These are phyloP conservation scores for Penicilliopsis zonata DNA, from an alignment of 495 filamentous ascomycete genomes.

Conservation along the genomic window DNA sequence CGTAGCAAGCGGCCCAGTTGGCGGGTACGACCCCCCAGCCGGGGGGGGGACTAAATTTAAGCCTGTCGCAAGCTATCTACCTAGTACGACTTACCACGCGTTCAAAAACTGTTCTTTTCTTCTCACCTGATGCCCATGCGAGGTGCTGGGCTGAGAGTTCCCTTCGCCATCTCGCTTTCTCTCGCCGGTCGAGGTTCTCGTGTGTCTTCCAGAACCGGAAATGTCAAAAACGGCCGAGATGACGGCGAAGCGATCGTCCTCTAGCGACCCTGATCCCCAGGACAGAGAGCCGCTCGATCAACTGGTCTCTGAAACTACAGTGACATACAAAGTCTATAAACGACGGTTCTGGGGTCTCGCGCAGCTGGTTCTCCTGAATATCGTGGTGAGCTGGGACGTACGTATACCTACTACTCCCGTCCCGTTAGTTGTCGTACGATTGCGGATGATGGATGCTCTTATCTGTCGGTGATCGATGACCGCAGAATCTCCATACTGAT, in stretches of 20 bases:
- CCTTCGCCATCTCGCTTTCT: constrained; percentile 2
- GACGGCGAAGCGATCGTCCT: constrained; percentile 2
- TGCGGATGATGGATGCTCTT: too few relatives aligned
- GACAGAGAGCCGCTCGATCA: constrained; percentile 1
- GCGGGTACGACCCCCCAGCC: too few relatives aligned
- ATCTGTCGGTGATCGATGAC: neutral
- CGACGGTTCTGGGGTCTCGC: constrained; percentile 79
- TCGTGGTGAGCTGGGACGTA: constrained; percentile 92
- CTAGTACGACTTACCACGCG: too few relatives aligned
- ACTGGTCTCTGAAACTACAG: constrained; percentile 9
- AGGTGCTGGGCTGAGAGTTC: constrained; percentile 2
- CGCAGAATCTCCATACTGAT: neutral
- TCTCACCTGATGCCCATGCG: too few relatives aligned
- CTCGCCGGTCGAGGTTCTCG: too few relatives aligned
- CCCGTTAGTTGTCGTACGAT: neutral
- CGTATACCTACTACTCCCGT: constrained; percentile 25
- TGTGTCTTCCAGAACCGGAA: too few relatives aligned
- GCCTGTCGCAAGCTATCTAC: too few relatives aligned
- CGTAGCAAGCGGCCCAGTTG: too few relatives aligned
- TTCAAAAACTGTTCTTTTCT: too few relatives aligned
- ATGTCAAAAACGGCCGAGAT: constrained; percentile 1
- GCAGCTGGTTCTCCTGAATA: constrained; percentile 78
- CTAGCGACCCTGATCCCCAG: constrained; percentile 3
- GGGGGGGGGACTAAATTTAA: too few relatives aligned
- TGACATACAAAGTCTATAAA: constrained; percentile 68